Conservation (phyloP, 305 asterid genomes). For the Solanum hybrid region DNA sequence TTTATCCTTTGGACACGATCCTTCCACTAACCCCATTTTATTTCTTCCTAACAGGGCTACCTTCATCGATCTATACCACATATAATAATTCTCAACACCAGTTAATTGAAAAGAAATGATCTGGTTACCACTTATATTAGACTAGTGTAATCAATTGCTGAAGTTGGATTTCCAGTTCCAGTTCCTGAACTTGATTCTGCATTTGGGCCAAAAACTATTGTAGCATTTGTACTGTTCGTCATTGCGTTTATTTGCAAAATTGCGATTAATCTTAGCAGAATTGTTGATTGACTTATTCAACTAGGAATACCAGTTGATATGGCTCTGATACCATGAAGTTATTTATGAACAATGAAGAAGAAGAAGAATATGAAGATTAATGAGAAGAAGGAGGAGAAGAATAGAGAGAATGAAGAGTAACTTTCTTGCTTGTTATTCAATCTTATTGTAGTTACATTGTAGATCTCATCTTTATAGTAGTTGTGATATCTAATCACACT, state of each 20-base stretch:
- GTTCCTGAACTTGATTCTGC: neutral
- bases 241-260: neutral
- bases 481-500: neutral
- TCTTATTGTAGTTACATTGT: neutral
- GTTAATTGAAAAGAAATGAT: neutral
- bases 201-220: too few species aligned
- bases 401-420: neutral
- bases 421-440: neutral
- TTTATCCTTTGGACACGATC: neutral
- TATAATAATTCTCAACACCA: neutral
- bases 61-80: neutral
- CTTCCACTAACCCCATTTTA: neutral
- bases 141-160: neutral
- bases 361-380: neutral
- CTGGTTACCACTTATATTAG: neutral
- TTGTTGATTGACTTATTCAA: neutral
- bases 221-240: neutral
- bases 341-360: neutral
- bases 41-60: neutral
- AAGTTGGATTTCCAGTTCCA: neutral
- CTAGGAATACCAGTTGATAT: neutral
- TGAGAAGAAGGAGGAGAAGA: neutral
- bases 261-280: neutral
- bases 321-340: neutral
- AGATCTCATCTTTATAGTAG: neutral